Evolutionary conservation across 2,329 filamentous ascomycete genomes (phyloP), one percentile per base, ranked within the genome.

Genomic region (Pestalotiopsis sp.): DNA sequence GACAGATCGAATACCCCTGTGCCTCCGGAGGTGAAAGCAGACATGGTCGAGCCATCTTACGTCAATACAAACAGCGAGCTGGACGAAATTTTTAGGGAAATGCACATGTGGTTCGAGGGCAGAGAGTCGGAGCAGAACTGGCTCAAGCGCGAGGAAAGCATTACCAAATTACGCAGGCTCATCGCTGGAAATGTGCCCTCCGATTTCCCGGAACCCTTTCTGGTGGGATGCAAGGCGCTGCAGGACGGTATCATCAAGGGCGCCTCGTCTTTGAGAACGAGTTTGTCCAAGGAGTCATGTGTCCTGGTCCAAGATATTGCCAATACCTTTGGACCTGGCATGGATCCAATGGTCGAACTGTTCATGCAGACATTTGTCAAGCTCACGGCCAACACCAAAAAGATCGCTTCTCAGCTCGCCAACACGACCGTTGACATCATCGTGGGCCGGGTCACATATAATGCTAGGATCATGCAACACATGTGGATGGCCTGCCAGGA

Each of bases 121-220:
- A 93, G 87, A 77, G 95, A 98, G 81, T 90, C 92, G 0, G 95
- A 98, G 77, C 90, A 93, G 69, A 98, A 98, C 76, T 98, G 95
- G 95, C 79, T 93, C 74, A 91, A 92, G 73, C 88, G 95, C 78
- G 95, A 98, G 79, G 92, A 95, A 82, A 91, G 89, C 76, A 87
- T 94, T 49, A 87, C 87, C 7, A 95, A 92, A 72, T 81, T 98
- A 63, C 90, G 95, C 65, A 88, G 90, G 71, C 86, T 98, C 31
- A 89, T 93, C 64, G 93, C 92, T 70, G 95, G 95, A 67, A 98
- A 98, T 78, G 92, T 91, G 4, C 89, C 92, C 0, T 86, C 87
- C 31, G 93, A 97, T 71, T 97, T 92, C 74, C 86, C 89, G 55
- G 89, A 90, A 38, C 84, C 87, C 2, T 97, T 94, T 75, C 77